Conservation (phyloP, 768 basidiomycete species). For the Russula dissimulans region DNA sequence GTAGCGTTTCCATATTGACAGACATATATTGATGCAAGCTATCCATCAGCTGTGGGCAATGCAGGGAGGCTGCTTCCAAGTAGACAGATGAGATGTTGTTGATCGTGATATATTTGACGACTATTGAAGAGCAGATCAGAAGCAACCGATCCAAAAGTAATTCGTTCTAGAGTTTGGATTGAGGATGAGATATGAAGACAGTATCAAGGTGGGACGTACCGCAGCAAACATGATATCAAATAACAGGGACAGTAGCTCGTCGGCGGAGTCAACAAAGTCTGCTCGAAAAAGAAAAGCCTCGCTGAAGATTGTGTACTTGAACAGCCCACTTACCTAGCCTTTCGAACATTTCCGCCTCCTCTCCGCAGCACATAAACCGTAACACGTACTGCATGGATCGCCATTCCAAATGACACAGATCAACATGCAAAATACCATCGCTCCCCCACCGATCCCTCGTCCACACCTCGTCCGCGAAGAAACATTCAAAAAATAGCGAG, state of each 20-base stretch:
- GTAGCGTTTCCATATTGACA: constrained; percentile 76
- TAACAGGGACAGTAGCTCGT: constrained; percentile 77
- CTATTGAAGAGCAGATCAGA: constrained; percentile 68
- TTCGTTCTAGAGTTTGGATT: constrained; percentile 51
- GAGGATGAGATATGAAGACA: neutral
- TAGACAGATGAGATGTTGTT: constrained; percentile 76
- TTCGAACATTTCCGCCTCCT: constrained; percentile 59
- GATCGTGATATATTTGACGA: constrained; percentile 57
- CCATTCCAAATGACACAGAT: constrained; percentile 67
- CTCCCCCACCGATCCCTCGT: constrained; percentile 47
- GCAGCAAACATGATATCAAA: constrained; percentile 82
- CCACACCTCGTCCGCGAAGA: constrained; percentile 84
- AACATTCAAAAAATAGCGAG: constrained; percentile 71
- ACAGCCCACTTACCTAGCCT: constrained; percentile 43
- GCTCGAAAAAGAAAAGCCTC: neutral
- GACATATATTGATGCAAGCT: constrained; percentile 72
- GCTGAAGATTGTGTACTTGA: neutral
- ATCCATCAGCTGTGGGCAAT: constrained; percentile 56
- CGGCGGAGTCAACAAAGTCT: constrained; percentile 57
- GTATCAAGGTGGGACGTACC: constrained; percentile 34
- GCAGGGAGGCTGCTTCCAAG: constrained; percentile 70
- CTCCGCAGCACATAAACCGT: constrained; percentile 67
- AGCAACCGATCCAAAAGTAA: constrained; percentile 80
- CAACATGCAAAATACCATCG: constrained; percentile 48
- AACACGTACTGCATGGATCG: constrained; percentile 68